Base-by-base conservation (phyloP, 163 green algal genomes). In the Scenedesmus sp. region DNA sequence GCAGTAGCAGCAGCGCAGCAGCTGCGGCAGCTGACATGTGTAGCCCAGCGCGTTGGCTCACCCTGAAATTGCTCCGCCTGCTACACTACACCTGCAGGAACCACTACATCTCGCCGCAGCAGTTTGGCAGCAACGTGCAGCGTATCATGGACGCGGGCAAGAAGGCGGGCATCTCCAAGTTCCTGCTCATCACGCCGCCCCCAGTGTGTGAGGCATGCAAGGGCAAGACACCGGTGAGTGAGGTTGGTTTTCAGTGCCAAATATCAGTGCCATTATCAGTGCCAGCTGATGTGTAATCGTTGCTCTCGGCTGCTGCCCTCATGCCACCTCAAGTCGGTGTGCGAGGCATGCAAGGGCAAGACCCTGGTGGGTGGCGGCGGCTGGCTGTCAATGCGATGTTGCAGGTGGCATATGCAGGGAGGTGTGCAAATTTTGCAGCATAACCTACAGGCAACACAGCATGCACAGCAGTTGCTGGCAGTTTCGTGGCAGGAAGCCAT, bases 181-280 rank as follows among this genome's bases (percentile, higher is more conserved):
- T 87, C 16, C 34, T 93, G 46, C n/a, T 93, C 62, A 85, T 93
- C 60, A 91, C 90, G 64, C 90, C 90, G 4, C 90, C 90, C 15
- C 90, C 90, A 16, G 85, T 93, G 23, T 91, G 77, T 57, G 90
- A 93, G 34, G 59, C 26, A 5, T 92, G 88, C 88, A 92, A 88
- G 82, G 62, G 12, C 20, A 89, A 84, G 2, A 66, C 81, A 52
- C 88, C 81, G 52, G 88, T 92, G 83, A 79, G 88, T 54, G 18
- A 6, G 26, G 73, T 13, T 54, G n/a, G 56, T 64, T 10, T 64
- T 64, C 9, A 64, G 9, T 15, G 9, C 59, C 8, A 46, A 46
- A 46, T 46, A 46, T 46, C 34, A 46, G 34, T 46, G 34, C 34
- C 34, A 46, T 46, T 46, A 1, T 46, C 34, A 46, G 34, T 46